Conservation (phyloP, 148 eudicot species). For the Amaranthus hypochondriacus region DNA sequence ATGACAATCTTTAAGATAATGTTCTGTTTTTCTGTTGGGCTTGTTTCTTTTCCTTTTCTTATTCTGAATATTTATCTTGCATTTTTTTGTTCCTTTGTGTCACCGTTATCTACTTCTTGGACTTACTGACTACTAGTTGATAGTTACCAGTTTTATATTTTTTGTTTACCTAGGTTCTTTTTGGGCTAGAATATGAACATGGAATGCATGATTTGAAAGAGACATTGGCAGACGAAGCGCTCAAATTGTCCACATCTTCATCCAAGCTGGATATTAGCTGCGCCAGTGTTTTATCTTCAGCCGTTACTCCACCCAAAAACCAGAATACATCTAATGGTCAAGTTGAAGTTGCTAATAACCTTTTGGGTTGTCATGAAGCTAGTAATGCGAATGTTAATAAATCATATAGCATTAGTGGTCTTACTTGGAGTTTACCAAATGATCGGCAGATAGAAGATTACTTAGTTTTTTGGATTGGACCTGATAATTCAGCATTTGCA, state of each 20-base stretch:
- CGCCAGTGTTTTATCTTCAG: constrained; percentile 55
- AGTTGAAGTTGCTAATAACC: constrained; percentile 17
- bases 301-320: constrained; percentile 44
- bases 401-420: constrained; percentile 61
- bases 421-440: constrained; percentile 61
- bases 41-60: neutral
- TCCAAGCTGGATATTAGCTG: constrained; percentile 34
- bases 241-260: constrained; percentile 24
- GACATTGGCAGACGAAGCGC: constrained; percentile 30
- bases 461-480: constrained; percentile 75
- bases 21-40: neutral
- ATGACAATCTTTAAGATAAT: neutral
- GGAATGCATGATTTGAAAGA: constrained; percentile 55
- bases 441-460: constrained; percentile 61
- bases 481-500: constrained; percentile 78
- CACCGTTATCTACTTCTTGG: neutral
- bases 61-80: neutral
- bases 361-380: constrained; percentile 21
- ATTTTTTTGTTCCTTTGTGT: neutral
- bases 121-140: neutral
- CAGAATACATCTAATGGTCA: constrained; percentile 23
- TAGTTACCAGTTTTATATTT: neutral
- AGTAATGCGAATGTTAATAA: constrained; percentile 26
- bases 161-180: constrained; percentile 52
- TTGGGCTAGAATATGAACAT: constrained; percentile 74